Evolutionary conservation across 2,329 filamentous ascomycete genomes (phyloP), one percentile per base, ranked within the genome.

Genomic region (Ophiognomonia clavigignenti-juglandacearum): DNA sequence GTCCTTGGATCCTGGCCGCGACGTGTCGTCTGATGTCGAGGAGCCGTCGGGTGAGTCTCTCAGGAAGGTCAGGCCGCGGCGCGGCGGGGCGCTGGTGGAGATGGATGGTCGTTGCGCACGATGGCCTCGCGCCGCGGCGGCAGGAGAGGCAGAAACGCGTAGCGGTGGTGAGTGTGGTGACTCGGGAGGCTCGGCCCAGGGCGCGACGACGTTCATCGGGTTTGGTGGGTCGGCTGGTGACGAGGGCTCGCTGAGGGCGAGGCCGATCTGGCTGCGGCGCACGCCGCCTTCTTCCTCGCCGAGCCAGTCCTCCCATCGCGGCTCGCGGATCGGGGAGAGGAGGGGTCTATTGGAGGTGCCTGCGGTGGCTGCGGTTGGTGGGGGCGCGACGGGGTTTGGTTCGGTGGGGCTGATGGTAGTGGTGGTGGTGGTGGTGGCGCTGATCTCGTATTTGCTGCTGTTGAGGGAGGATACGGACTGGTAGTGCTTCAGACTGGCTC

Each of bases 261-360:
- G 13, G 35, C 48, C 44, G 39, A 50, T 43, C 39, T 47, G 39
- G 35, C 44, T 43, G 27, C 29, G 35, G 18, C 40, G 48, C n/a
- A 34, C 26, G 14, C 38, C 7, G 23, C 10, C 8, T 37, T 34
- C 26, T 27, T 47, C 43, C 3, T 43, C 29, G 7, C 43, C 43
- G 24, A 43, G n/a, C 43, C 35, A 39, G 14, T 9, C 32, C 4
- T 23, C 34, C 1, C 39, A 18, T 23, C 39, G 43, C n/a, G 39
- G 43, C 23, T 43, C 42, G 20, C 39, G 44, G 18, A 43, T 20
- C 11, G 43, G 35, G 2, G 16, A 16, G 16, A 36, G 32, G 9
- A 31, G 20, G 31, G 14, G 31, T 9, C 16, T 8, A 31, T 31
- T n/a, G n/a, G n/a, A n/a, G n/a, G n/a, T n/a, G n/a, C n/a, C n/a